Evolutionary conservation across 306 rosid species (phyloP), one percentile per base, ranked within the genome.

Genomic region (Acacia melanoxylon): DNA sequence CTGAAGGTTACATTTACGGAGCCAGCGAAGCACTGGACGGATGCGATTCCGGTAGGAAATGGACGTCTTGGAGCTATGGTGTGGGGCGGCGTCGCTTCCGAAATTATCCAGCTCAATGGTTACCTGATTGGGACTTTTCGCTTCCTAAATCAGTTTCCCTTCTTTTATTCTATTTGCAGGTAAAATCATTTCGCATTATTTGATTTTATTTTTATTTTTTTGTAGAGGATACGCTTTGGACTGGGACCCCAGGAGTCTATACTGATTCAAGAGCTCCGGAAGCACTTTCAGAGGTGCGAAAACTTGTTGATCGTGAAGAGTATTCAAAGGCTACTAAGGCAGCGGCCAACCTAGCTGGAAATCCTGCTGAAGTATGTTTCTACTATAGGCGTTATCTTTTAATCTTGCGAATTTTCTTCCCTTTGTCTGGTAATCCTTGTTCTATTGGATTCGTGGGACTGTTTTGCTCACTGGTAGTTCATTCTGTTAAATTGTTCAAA

Each of bases 51-150:
- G 14, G 66, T 90, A 13, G 97, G 97, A 13, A 93, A 93, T 83
- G 97, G 97, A 7, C 90, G 95, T 16, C 92, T 91, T 20, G 97
- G 97, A 45, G 97, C 97, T 66, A 90, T 93, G 95, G 84, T 93
- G 6, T 90, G 94, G 92, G 97, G 97, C 24, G 88, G 87, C 42
- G 81, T 90, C 10, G 71, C 86, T 1, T 84, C 91, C 1, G 97
- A 93, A 77, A 80, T 80, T 56, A 84, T 93, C 72, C 95, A 91
- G 84, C 91, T 93, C 74, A 93, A 90, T 49, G 95, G 97, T 91
- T 91, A 74, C 24, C 44, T 17, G 8, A 44, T 10, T 73, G 0
- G 19, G 54, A 56, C 17, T 8, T 20, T 8, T 22, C 33, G 10
- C 33, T 3, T 42, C 54, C 3, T 17, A 44, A n/a, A 10, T 8